phyloP scores from a whole-genome alignment of 257 asterid species.

The Paraleonurus japonicus region DNA sequence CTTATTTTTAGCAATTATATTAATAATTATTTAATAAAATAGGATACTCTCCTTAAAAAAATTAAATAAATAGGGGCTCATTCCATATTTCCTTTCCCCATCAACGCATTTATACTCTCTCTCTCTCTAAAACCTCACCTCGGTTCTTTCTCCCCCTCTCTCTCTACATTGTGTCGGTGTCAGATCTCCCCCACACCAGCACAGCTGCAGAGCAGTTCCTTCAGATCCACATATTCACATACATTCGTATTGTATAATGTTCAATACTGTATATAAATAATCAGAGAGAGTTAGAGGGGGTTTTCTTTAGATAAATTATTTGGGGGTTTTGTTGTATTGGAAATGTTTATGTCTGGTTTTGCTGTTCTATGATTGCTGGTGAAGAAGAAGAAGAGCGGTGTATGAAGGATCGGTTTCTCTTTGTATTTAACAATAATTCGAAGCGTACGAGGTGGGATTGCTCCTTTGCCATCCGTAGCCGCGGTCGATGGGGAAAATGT shows the following conservation, averaged over 20 bases:
- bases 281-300: slow-evolving; percentile 1
- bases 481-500: slow-evolving; percentile 78
- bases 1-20: neutral
- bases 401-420: slow-evolving; percentile 60
- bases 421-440: slow-evolving; percentile 35
- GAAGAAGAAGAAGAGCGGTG: slow-evolving; percentile 42
- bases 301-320: neutral
- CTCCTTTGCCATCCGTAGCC: slow-evolving; percentile 64
- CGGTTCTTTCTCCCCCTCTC: slow-evolving; percentile 19
- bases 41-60: neutral
- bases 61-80: neutral
- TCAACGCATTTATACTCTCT: slow-evolving; percentile 6
- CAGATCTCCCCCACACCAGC: slow-evolving; percentile 45
- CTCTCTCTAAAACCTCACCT: slow-evolving; percentile 27
- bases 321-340: slow-evolving; percentile 3
- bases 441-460: slow-evolving; percentile 62
- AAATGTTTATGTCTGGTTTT: slow-evolving; percentile 24
- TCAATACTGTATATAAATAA: slow-evolving; percentile 12
- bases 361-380: slow-evolving; percentile 47
- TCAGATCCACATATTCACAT: slow-evolving; percentile 40
- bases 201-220: slow-evolving; percentile 36
- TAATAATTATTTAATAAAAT: too few relatives aligned
- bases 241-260: neutral
- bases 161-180: slow-evolving; percentile 51
- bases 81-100: neutral